These are phyloP conservation scores for Didymella glomerata DNA, from an alignment of 2,329 filamentous ascomycete species.

Conservation along the genomic window DNA sequence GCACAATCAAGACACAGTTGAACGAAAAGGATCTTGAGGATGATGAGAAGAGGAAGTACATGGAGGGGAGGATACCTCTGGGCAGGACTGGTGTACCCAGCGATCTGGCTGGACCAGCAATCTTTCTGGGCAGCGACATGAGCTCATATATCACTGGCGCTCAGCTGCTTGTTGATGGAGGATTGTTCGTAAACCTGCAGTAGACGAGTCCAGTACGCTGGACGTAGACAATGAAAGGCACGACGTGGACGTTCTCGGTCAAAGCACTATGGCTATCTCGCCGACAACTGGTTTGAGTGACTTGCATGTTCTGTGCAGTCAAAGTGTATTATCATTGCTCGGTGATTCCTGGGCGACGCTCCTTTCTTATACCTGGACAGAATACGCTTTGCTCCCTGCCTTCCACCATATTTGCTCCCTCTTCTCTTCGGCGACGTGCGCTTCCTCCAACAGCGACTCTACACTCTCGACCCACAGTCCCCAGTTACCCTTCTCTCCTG, in stretches of 20 bases:
- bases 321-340: neutral
- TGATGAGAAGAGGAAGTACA: conserved; percentile 75
- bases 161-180: conserved; percentile 86
- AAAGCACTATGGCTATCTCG: neutral
- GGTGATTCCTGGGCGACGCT: neutral
- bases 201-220: neutral
- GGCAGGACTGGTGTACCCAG: conserved; percentile 57
- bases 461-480: conserved; percentile 77
- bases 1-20: conserved; percentile 83
- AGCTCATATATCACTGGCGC: conserved; percentile 71
- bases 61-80: conserved; percentile 82
- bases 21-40: conserved; percentile 84
- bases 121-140: conserved; percentile 81
- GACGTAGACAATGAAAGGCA: neutral
- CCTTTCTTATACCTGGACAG: conserved; percentile 13
- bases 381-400: conserved; percentile 77
- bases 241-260: neutral
- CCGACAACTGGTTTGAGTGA: neutral
- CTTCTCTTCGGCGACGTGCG: conserved; percentile 65
- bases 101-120: conserved; percentile 84
- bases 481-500: conserved; percentile 69
- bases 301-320: neutral
- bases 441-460: conserved; percentile 65
- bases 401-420: conserved; percentile 74
- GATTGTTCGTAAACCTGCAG: conserved; percentile 82